Base-by-base conservation (phyloP, 2,329 filamentous ascomycete species). In the Arthrobotrys musiformis region DNA sequence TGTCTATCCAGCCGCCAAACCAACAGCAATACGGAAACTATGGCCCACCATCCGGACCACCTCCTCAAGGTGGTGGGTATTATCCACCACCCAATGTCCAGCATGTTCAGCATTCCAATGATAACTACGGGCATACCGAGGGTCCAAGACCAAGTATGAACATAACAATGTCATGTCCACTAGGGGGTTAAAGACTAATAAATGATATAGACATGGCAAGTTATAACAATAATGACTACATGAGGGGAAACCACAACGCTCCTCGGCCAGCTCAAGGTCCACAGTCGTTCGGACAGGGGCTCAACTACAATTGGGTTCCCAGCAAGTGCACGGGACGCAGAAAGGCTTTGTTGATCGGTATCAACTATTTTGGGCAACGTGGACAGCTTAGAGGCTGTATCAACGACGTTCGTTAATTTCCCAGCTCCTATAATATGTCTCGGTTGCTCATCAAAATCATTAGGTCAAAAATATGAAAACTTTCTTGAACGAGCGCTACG, bases 331-430 rank as follows among this genome's bases (percentile, higher is more conserved):
- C 89, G 5, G 91, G 91, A 63, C 88, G 87, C 79, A 87, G 91
- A 81, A 93, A 92, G 85, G 91, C 91, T 6, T 85, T 93, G 69
- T 85, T 93, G 69, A 92, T 93, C 79, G 91, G 91, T 63, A 92
- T 93, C 86, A 93, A 93, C 86, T 93, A 93, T 85, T 91, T 93
- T 80, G 89, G 89, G 63, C 90, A 92, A 82, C 84, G 89, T 22
- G 91, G 89, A 58, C 90, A 92, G 85, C 87, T 93, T 64, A 86
- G 89, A 75, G 91, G 91, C 48, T 93, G 91, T 84, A 92, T 93
- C 86, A 93, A 93, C 84, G 91, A 93, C 82, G 90, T 77, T 67
- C 3, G 63, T 35, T 13, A 37, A 15, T n/a, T 4, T 17, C 50
- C n/a, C 33, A 6, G 22, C 19, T 24, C 22, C 52, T 6, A 24